A percentile compares a stretch with the other conserved stretches of the same genome.
Evolutionary conservation across 202 grass and related monocot genomes (phyloP).

Genomic region (Carex arenaria): DNA sequence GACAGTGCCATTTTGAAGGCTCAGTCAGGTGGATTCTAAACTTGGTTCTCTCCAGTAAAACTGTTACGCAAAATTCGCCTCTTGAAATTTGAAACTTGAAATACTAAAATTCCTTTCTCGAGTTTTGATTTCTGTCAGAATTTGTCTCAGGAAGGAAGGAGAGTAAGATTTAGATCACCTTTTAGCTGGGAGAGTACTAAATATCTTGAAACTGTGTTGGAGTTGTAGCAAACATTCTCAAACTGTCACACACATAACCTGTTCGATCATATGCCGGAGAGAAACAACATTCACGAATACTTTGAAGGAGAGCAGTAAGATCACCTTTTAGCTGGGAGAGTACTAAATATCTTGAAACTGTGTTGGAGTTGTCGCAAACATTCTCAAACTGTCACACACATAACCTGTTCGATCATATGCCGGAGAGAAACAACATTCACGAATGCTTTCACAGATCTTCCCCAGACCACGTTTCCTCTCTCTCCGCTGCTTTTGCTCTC

Average conservation of each 20-base stretch:
- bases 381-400: neutral
- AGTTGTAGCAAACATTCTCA: neutral
- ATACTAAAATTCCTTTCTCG: neutral
- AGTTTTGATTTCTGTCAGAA: neutral
- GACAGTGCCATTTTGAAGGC: neutral
- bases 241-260: constrained; percentile 8
- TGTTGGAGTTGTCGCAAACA: neutral
- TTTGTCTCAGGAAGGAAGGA: neutral
- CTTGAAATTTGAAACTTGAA: neutral
- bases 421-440: neutral
- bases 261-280: constrained; percentile 33
- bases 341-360: neutral
- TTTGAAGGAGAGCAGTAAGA: neutral
- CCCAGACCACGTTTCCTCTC: constrained; percentile 20
- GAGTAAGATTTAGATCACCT: neutral
- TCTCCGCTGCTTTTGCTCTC: neutral
- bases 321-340: neutral
- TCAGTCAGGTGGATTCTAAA: neutral
- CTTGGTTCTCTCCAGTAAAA: neutral
- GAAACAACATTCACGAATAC: constrained; percentile 15
- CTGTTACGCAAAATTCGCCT: neutral
- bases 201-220: neutral
- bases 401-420: constrained; percentile 35
- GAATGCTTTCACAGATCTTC: constrained; percentile 24
- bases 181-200: too few relatives aligned